Evolutionary conservation across 2,329 filamentous ascomycete genomes (phyloP).

Genomic region (Chaetomiaceae sp.): DNA sequence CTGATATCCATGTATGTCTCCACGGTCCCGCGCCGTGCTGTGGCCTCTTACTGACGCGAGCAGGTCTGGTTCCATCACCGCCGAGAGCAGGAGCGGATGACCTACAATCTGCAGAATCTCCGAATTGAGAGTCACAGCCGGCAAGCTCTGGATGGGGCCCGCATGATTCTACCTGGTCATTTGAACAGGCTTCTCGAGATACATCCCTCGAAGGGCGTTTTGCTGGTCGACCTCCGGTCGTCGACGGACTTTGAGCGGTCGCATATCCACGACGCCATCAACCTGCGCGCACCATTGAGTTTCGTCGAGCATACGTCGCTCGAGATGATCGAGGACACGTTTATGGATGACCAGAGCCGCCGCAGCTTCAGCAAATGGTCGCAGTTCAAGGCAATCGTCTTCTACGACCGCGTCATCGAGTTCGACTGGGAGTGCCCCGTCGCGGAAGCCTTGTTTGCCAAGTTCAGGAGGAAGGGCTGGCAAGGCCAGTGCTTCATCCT

Average conservation of each 20-base stretch:
- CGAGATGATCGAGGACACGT: constrained; percentile 45
- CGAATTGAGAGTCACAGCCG: constrained; percentile 33
- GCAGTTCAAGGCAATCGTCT: constrained; percentile 43
- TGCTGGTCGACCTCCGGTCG: constrained; percentile 47
- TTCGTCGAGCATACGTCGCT: constrained; percentile 44
- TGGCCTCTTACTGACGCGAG: constrained; percentile 17
- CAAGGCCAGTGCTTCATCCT: constrained; percentile 46
- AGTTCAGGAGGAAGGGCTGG: constrained; percentile 44
- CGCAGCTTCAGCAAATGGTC: constrained; percentile 42
- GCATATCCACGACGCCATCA: constrained; percentile 47
- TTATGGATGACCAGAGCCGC: constrained; percentile 44
- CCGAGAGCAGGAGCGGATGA: constrained; percentile 42
- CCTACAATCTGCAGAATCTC: constrained; percentile 40
- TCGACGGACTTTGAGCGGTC: constrained; percentile 42
- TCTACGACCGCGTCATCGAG: constrained; percentile 47
- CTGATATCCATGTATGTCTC: constrained; percentile 41
- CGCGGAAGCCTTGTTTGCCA: constrained; percentile 39
- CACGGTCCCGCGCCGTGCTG: not conserved
- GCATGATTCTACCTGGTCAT: constrained; percentile 47
- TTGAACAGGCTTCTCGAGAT: constrained; percentile 47
- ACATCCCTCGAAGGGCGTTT: constrained; percentile 38
- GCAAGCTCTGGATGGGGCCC: constrained; percentile 30
- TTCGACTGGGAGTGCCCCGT: constrained; percentile 46
- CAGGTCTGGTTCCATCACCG: constrained; percentile 50
- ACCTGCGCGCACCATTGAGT: constrained; percentile 43